Percentiles rank a stretch among this genome's conserved stretches.
Conservation (phyloP, 83 land plant genomes). For the Isoetes engelmannii region DNA sequence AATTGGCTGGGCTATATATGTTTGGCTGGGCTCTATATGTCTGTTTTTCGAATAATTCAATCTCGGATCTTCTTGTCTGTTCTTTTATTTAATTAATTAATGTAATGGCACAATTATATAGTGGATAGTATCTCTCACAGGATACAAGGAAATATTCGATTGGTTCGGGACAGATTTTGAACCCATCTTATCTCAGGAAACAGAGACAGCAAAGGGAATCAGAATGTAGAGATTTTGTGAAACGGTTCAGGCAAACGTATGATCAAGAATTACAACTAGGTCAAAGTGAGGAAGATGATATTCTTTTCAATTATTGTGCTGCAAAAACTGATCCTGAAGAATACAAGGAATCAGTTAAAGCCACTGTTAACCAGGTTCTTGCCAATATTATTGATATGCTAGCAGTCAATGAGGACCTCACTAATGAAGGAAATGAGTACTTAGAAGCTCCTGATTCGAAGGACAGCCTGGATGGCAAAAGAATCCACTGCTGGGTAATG, state of each 20-base stretch:
- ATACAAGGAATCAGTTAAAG: neutral
- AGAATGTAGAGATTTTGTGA: neutral
- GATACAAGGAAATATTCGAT: too few relatives aligned
- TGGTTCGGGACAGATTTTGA: neutral
- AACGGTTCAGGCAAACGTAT: neutral
- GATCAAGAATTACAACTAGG: constrained; percentile 17
- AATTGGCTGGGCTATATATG: too few relatives aligned
- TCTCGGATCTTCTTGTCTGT: too few relatives aligned
- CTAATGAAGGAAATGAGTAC: neutral
- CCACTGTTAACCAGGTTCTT: too few relatives aligned
- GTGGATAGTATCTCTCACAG: too few relatives aligned
- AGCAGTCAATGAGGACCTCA: neutral
- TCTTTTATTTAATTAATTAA: too few relatives aligned
- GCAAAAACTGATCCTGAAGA: constrained; percentile 1
- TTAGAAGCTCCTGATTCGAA: neutral
- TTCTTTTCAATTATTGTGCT: constrained; percentile 1
- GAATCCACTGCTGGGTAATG: constrained; percentile 37
- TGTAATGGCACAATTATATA: too few relatives aligned
- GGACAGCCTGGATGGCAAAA: constrained; percentile 16
- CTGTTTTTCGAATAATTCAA: too few relatives aligned
- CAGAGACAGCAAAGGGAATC: constrained; percentile 7
- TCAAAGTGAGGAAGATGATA: constrained; percentile 26
- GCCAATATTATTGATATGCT: too few relatives aligned
- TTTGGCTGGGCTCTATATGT: too few relatives aligned
- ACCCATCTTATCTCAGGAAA: neutral